phyloP scores from a whole-genome alignment of 1,139 yeast genomes.

The Pichia norvegensis region DNA sequence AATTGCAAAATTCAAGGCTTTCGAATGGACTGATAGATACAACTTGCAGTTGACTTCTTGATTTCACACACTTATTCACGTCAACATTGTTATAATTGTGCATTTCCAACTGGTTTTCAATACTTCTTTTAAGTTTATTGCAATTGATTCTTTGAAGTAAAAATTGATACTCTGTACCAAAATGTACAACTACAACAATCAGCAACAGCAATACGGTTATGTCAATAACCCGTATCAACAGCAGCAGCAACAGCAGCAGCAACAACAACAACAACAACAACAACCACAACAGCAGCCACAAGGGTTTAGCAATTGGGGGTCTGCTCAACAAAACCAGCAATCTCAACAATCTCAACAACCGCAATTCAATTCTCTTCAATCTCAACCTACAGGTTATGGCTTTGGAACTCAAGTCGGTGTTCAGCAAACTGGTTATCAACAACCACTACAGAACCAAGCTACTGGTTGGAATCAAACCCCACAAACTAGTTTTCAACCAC shows the following conservation, averaged over 20 bases:
- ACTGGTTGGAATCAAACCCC: slow-evolving; percentile 24
- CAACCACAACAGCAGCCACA: slow-evolving; percentile 7
- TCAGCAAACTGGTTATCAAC: slow-evolving; percentile 8
- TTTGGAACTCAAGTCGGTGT: slow-evolving; percentile 17
- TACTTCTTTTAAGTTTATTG: not conserved
- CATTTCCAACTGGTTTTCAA: not conserved
- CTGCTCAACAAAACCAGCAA: not conserved
- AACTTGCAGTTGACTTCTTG: too few species aligned
- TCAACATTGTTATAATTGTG: too few species aligned
- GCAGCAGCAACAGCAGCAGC: not conserved
- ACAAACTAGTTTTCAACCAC: slow-evolving; percentile 13
- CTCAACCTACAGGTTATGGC: slow-evolving; percentile 26
- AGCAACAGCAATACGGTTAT: slow-evolving; percentile 18
- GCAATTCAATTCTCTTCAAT: slow-evolving; percentile 18
- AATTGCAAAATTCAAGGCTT: too few species aligned
- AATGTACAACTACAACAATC: slow-evolving; percentile 4
- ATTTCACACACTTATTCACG: too few species aligned
- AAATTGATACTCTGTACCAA: not conserved
- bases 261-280: slow-evolving; percentile 1
- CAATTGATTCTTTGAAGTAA: not conserved
- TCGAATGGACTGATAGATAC: too few species aligned
- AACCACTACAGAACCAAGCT: slow-evolving; percentile 21
- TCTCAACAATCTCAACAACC: slow-evolving; percentile 10
- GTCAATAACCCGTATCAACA: slow-evolving; percentile 7
- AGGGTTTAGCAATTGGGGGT: not conserved